Evolutionary conservation across 768 basidiomycete genomes (phyloP).

Genomic region (Tremella mesenterica): DNA sequence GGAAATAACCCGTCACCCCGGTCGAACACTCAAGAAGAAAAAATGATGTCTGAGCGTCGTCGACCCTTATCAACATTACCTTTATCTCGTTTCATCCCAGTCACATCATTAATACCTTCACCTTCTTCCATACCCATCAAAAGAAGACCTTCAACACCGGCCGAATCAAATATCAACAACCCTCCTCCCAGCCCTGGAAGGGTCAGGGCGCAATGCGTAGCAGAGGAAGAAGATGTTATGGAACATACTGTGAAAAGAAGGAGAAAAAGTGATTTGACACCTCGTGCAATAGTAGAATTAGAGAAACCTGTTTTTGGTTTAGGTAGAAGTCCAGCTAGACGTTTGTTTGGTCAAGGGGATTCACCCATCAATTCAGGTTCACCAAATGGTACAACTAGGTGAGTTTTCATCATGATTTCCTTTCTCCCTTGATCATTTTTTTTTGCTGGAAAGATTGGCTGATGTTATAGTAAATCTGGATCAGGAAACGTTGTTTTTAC

Average conservation of each 20-base stretch:
- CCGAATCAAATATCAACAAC: background rate
- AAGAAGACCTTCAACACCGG: background rate
- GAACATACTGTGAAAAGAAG: background rate
- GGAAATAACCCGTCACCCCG: background rate
- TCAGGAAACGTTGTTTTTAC: background rate
- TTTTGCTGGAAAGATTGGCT: background rate
- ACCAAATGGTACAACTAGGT: background rate
- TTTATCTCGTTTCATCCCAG: background rate
- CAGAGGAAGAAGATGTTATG: background rate
- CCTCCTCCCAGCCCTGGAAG: background rate
- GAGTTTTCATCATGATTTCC: background rate
- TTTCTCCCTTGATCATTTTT: too few species aligned
- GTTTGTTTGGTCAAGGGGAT: slow-evolving; percentile 20
- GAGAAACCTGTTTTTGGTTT: slow-evolving; percentile 28
- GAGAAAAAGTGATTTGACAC: slow-evolving; percentile 14
- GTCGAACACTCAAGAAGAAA: too few species aligned
- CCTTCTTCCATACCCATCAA: background rate
- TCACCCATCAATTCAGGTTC: background rate
- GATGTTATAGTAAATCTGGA: background rate
- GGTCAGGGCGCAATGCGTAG: background rate
- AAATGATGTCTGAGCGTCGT: background rate
- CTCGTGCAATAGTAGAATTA: slow-evolving; percentile 17
- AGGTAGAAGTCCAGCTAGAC: slow-evolving; percentile 32
- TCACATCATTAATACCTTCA: background rate
- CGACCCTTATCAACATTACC: background rate